Evolutionary conservation across 441 rosid genomes (phyloP), one percentile per base, ranked within the genome.

Genomic region (Dalechampia spathulata): DNA sequence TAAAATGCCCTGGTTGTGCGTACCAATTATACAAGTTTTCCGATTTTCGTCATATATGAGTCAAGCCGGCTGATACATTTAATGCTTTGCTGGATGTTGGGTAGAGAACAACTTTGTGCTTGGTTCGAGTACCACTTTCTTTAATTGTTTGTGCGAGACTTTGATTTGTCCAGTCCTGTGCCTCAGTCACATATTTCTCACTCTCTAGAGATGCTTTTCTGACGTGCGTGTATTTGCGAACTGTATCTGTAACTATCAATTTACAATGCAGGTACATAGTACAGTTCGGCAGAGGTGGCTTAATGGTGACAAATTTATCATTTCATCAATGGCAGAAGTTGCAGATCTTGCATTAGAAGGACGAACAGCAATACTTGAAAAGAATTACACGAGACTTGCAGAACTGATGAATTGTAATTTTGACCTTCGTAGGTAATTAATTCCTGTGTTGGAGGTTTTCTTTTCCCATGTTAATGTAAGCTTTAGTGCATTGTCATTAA

Each of bases 201-300:
- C 50, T 49, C 0, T 8, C 19, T 32, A 28, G 43, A n/a, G 34
- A 4, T 25, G 8, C n/a, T 19, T 16, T 43, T 14, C 26, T 27
- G n/a, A 21, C 25, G 37, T 44, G 45, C 45, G 13, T 15, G 27
- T 3, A 22, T 41, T 43, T 51, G 9, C 47, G 60, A 21, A 41
- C n/a, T 37, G 26, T 16, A 40, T 15, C 40, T 55, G 3, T 38
- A 56, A 56, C 36, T 20, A 12, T 14, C 36, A 19, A 26, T 40
- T 57, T 40, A 1, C 12, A 56, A 50, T 75, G 75, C 75, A 92
- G 97, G 87, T 92, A 36, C 97, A 89, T 61, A 82, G 96, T 61
- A 71, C 73, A 26, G 96, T 92, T 45, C 72, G 83, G 32, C 86
- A 84, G 61, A 76, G 92, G 58, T 92, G 99, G 99, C 83, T 89